Evolutionary conservation across 768 basidiomycete genomes (phyloP).

Genomic region (Mycena crocata): DNA sequence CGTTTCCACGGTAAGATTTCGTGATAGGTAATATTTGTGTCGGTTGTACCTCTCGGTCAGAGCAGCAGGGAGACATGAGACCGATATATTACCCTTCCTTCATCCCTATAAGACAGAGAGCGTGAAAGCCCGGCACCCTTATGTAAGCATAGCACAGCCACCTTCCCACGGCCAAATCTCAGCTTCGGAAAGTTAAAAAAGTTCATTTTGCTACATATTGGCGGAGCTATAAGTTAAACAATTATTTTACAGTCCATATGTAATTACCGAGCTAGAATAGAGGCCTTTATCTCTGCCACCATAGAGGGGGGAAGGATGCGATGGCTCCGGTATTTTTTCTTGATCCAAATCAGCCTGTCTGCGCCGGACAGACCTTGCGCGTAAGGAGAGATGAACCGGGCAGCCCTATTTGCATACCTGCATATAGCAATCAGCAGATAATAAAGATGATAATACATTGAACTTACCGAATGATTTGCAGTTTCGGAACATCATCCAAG

Average conservation of each 20-base stretch:
- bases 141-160: background rate
- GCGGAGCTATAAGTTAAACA: background rate
- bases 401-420: background rate
- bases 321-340: background rate
- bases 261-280: background rate
- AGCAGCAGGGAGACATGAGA: too few relatives aligned
- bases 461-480: too few relatives aligned
- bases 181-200: background rate
- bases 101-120: too few relatives aligned
- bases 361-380: background rate
- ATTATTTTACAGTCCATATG: background rate
- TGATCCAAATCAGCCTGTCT: background rate
- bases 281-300: conserved; percentile 3
- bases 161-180: conserved; percentile 2
- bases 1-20: too few relatives aligned
- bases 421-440: background rate
- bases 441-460: too few relatives aligned
- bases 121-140: background rate
- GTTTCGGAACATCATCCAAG: too few relatives aligned
- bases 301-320: background rate
- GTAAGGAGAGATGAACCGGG: background rate
- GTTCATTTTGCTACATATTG: too few relatives aligned
- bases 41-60: too few relatives aligned
- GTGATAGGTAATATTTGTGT: too few relatives aligned
- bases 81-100: too few relatives aligned